phyloP scores from a whole-genome alignment of 805 yeast species.

The Zygosaccharomyces pseudorouxii region DNA sequence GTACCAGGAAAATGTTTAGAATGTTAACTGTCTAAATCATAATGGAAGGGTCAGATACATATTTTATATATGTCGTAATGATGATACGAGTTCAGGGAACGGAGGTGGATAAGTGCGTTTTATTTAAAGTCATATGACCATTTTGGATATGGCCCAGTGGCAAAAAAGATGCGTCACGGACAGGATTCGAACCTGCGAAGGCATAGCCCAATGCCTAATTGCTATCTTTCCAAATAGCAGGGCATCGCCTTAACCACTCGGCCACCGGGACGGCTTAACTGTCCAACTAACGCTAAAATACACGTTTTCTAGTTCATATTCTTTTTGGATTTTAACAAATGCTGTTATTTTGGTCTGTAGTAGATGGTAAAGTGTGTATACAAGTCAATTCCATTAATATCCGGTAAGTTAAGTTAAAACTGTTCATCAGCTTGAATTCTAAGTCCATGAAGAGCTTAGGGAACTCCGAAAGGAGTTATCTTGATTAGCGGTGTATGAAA shows the following conservation, averaged over 20 bases:
- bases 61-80: background rate
- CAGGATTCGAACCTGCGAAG: slow-evolving; percentile 99
- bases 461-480: no score
- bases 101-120: background rate
- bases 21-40: background rate
- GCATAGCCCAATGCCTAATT: slow-evolving; percentile 82
- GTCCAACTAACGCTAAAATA: background rate
- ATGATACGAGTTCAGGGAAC: slow-evolving; percentile 6
- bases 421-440: no score
- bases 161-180: slow-evolving; percentile 81
- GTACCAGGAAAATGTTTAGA: slow-evolving; percentile 35
- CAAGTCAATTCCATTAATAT: no score
- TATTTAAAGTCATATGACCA: no score
- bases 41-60: background rate
- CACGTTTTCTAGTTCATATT: background rate
- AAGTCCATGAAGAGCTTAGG: no score
- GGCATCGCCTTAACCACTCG: slow-evolving; percentile 94
- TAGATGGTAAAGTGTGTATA: no score
- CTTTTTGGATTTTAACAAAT: no score
- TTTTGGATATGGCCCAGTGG: no score
- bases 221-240: slow-evolving; percentile 56
- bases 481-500: no score
- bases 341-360: no score
- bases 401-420: no score
- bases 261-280: slow-evolving; percentile 58